phyloP scores from a whole-genome alignment of 345 rosid genomes.

The Psidium friedrichsthalianum region DNA sequence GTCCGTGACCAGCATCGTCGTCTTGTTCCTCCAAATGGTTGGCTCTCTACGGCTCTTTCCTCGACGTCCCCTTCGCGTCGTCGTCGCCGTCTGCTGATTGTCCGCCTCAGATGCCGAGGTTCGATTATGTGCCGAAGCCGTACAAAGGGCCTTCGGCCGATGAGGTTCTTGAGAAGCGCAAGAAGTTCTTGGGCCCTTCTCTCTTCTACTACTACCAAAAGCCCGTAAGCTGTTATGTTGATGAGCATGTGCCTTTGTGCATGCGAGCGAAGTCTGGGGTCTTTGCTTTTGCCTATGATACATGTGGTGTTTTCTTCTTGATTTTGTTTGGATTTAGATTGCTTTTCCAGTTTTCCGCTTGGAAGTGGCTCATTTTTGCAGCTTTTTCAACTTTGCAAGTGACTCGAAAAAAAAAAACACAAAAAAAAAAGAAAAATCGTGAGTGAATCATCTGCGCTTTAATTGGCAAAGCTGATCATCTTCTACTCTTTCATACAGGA shows the following conservation, averaged over 20 bases:
- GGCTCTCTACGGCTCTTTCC: neutral
- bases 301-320: neutral
- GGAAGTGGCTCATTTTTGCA: neutral
- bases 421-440: neutral
- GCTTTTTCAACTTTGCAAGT: neutral
- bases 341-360: neutral
- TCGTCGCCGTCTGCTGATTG: neutral
- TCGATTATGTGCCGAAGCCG: slow-evolving; percentile 57
- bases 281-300: neutral
- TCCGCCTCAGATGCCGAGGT: slow-evolving; percentile 59
- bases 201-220: slow-evolving; percentile 78
- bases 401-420: neutral
- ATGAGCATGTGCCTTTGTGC: neutral
- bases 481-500: neutral
- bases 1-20: neutral
- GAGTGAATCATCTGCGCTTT: neutral
- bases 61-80: slow-evolving; percentile 4
- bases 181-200: slow-evolving; percentile 80
- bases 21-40: neutral
- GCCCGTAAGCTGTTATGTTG: slow-evolving; percentile 39
- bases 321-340: neutral
- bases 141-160: slow-evolving; percentile 65
- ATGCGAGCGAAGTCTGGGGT: neutral
- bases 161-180: slow-evolving; percentile 61
- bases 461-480: neutral